Conservation (phyloP, 176 grass and related monocot species). For the Lolium multiflorum region DNA sequence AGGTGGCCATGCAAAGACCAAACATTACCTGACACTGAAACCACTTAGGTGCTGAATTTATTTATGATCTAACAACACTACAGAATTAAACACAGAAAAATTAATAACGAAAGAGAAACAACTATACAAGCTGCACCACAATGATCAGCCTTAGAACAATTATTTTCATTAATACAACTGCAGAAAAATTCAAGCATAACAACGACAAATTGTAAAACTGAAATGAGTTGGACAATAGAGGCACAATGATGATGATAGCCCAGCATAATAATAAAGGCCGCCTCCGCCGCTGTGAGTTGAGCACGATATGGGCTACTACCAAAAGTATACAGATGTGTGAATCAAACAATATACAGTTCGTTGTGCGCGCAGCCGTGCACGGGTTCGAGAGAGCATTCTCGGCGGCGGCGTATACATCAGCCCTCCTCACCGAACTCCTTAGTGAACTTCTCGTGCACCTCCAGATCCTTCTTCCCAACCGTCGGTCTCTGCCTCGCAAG, state of each 20-base stretch:
- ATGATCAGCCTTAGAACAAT: conserved; percentile 41
- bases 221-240: conserved; percentile 44
- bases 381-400: background rate
- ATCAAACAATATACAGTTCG: conserved; percentile 60
- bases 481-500: conserved; percentile 82
- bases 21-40: too few relatives aligned
- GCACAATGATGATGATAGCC: conserved; percentile 30
- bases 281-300: background rate
- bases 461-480: conserved; percentile 89
- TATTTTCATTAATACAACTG: conserved; percentile 44
- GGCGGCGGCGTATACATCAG: conserved; percentile 18
- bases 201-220: conserved; percentile 26
- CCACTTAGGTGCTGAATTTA: too few relatives aligned
- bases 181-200: conserved; percentile 37
- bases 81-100: background rate
- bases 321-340: conserved; percentile 43
- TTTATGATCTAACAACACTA: background rate
- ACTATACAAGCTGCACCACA: conserved; percentile 48
- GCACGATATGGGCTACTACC: conserved; percentile 42
- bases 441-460: conserved; percentile 95
- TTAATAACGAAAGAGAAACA: background rate
- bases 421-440: conserved; percentile 98
- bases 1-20: too few relatives aligned
- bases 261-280: conserved; percentile 3
- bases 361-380: conserved; percentile 46